These are phyloP conservation scores for Athelia sp. DNA, from an alignment of 1,284 basidiomycete species.

Conservation along the genomic window DNA sequence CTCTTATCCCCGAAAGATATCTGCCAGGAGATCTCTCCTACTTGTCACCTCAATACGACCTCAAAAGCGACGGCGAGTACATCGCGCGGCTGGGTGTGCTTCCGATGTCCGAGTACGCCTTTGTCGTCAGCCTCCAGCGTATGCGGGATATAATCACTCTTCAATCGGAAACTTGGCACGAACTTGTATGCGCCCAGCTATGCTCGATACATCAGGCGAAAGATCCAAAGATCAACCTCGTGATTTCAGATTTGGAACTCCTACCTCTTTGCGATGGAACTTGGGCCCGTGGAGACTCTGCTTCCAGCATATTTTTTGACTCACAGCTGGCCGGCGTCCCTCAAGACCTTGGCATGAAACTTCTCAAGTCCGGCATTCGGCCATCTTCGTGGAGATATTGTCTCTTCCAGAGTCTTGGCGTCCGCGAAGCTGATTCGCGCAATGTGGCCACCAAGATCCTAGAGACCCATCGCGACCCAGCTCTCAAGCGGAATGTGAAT, in stretches of 20 bases:
- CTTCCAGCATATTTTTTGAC: neutral
- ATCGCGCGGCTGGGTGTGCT: neutral
- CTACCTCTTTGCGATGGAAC: neutral
- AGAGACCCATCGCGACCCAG: neutral
- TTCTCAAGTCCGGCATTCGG: constrained; percentile 5
- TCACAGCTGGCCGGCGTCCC: constrained; percentile 4
- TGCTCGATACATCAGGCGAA: neutral
- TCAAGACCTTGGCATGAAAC: constrained; percentile 8
- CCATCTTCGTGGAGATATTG: constrained; percentile 8
- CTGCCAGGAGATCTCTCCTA: neutral
- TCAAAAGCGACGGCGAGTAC: neutral
- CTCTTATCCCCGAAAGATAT: neutral
- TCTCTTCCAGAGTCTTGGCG: constrained; percentile 7
- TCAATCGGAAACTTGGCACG: neutral
- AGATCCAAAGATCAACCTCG: too few relatives aligned
- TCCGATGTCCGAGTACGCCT: too few relatives aligned
- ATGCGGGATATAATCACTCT: neutral
- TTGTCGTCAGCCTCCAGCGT: neutral
- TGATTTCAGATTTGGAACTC: neutral
- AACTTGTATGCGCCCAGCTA: neutral
- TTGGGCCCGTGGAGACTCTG: neutral
- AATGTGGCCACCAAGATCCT: neutral
- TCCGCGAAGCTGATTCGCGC: neutral
- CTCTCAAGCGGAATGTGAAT: neutral
- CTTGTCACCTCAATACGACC: neutral